Evolutionary conservation across 139 green algal species (phyloP), one percentile per base, ranked within the genome.

Genomic region (Chlorella sp.): DNA sequence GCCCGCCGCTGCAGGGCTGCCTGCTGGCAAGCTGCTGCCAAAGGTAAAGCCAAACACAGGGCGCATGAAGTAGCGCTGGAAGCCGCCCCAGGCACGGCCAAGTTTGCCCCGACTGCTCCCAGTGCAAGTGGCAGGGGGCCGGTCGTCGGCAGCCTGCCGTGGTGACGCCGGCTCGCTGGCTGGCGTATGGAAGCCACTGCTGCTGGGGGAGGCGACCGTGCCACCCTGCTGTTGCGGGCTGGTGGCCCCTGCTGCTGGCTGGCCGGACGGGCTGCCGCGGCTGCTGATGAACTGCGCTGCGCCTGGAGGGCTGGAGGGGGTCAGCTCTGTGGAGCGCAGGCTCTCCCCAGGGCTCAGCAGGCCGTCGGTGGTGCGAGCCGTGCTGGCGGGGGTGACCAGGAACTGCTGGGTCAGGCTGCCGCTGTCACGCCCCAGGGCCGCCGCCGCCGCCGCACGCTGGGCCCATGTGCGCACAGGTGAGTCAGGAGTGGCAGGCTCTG

Each of bases 11-110:
- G 51, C 51, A 23, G 51, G 51, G 51, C 51, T 60, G 15, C 51
- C 11, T 21, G 51, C 15, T 4, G 51, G 15, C 51, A 21, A 15
- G 12, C 11, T 18, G 51, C 51, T 21, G 51, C 51, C 51, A 60
- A 60, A 73, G 12, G 25, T 57, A 26, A 88, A 88, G 18, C 84
- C 84, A 88, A 88, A 85, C 41, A 88, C 23, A 11, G 84, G 84
- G 23, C 41, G 76, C 57, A 88, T 47, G 36, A 79, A 55, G n/a
- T 44, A 88, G 81, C 32, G 64, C 41, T 88, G 81, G 17, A 41
- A 39, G 38, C 39, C 57, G 20, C n/a, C 36, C 75, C 57, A 72
- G 25, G 25, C 63, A 23, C n/a, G n/a, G 39, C n/a, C 28, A 39
- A 65, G 72, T 2, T 26, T 15, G 20, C 36, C 65, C 15, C 30